phyloP scores from a whole-genome alignment of 495 filamentous ascomycete species.

The Darksidea phi region DNA sequence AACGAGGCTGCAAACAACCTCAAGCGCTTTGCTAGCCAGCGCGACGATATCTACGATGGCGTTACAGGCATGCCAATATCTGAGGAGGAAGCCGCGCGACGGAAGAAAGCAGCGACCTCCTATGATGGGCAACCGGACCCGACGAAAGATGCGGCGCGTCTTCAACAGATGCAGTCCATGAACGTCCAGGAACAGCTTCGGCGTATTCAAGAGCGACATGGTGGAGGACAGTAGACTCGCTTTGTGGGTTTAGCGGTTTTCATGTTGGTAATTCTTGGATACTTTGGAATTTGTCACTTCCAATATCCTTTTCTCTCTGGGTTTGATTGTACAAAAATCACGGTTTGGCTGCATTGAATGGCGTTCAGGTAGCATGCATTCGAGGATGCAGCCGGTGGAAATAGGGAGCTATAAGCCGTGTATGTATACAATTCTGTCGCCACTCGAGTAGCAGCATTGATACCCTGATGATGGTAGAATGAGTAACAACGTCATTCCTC shows the following conservation, averaged over 20 bases:
- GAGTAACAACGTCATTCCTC: too few species aligned
- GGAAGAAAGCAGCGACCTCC: slow-evolving; percentile 67
- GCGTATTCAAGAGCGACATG: slow-evolving; percentile 21
- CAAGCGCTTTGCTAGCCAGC: slow-evolving; percentile 91
- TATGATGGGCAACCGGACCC: slow-evolving; percentile 63
- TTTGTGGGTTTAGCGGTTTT: neutral
- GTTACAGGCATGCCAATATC: slow-evolving; percentile 63
- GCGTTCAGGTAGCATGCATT: too few species aligned
- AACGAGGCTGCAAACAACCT: slow-evolving; percentile 88
- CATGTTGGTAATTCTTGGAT: neutral
- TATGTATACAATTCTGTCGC: too few species aligned
- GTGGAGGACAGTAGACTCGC: neutral
- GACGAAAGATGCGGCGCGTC: slow-evolving; percentile 54
- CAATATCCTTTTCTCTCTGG: too few species aligned
- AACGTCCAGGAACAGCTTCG: slow-evolving; percentile 71
- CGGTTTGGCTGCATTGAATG: too few species aligned
- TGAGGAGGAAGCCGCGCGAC: slow-evolving; percentile 71
- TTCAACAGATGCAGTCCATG: slow-evolving; percentile 59
- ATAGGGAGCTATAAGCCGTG: too few species aligned
- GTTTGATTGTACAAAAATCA: too few species aligned
- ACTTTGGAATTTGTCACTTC: neutral
- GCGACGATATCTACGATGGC: slow-evolving; percentile 86
- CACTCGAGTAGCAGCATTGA: neutral
- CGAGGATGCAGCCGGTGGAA: too few species aligned
- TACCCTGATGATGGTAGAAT: neutral